Evolutionary conservation across 495 filamentous ascomycete genomes (phyloP).

Genomic region (Beverwykella pulmonaria): DNA sequence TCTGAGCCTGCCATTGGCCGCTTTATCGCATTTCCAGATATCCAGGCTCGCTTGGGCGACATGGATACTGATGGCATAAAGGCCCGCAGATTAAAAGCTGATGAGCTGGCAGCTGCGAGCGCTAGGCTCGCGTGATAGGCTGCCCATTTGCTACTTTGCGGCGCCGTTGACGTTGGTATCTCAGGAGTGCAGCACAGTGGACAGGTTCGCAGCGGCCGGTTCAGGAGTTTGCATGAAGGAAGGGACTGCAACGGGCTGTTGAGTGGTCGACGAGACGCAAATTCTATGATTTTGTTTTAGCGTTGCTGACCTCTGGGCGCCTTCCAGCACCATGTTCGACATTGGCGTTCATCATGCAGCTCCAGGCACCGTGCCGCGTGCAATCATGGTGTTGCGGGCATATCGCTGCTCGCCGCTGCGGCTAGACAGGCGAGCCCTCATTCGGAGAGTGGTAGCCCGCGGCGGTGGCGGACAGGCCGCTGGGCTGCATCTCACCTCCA

Average conservation of each 20-base stretch:
- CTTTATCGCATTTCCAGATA: slow-evolving; percentile 18
- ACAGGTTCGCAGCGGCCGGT: slow-evolving; percentile 1
- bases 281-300: slow-evolving; percentile 7
- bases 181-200: slow-evolving; percentile 32
- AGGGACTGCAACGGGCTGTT: neutral
- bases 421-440: slow-evolving; percentile 6
- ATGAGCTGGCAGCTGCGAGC: slow-evolving; percentile 27
- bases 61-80: slow-evolving; percentile 31
- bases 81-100: slow-evolving; percentile 36
- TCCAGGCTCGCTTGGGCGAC: slow-evolving; percentile 30
- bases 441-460: neutral
- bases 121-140: slow-evolving; percentile 15
- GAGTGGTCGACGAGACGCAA: neutral
- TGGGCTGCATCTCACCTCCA: slow-evolving; percentile 21
- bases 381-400: slow-evolving; percentile 14
- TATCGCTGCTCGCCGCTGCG: slow-evolving; percentile 16
- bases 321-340: neutral
- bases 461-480: slow-evolving; percentile 16
- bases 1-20: slow-evolving; percentile 9
- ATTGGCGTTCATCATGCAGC: slow-evolving; percentile 5
- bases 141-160: slow-evolving; percentile 34
- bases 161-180: slow-evolving; percentile 25
- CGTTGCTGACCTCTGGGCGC: slow-evolving; percentile 2
- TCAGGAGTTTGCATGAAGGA: slow-evolving; percentile 15
- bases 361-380: slow-evolving; percentile 6